phyloP scores from a whole-genome alignment of 192 early-diverging fungal species.

The Rhizophagus clarus region DNA sequence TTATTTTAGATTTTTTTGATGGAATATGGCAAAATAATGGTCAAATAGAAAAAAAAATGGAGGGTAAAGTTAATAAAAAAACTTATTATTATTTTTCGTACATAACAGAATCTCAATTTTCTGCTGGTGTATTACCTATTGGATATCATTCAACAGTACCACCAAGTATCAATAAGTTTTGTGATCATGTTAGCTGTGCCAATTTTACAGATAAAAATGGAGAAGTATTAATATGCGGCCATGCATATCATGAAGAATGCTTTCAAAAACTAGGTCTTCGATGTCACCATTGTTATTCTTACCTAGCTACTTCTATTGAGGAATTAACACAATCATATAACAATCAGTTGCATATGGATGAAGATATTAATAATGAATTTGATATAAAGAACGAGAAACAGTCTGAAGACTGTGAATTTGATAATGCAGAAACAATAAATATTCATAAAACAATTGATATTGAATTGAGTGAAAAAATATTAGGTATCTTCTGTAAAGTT shows the following conservation, averaged over 20 bases:
- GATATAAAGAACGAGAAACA: background rate
- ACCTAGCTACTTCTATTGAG: background rate
- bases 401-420: background rate
- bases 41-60: slow-evolving; percentile 1
- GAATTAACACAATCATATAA: background rate
- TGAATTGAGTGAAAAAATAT: background rate
- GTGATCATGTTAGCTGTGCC: background rate
- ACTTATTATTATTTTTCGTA: background rate
- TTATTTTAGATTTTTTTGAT: slow-evolving; percentile 22
- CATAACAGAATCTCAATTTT: background rate
- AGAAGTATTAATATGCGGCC: slow-evolving; percentile 4
- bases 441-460: background rate
- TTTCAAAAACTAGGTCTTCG: background rate
- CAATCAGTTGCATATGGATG: background rate
- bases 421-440: background rate
- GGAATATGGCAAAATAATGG: background rate
- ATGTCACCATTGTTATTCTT: slow-evolving; percentile 6
- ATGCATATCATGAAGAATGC: slow-evolving; percentile 9
- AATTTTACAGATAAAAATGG: background rate
- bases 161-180: background rate
- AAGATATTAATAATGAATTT: background rate
- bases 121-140: background rate
- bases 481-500: background rate
- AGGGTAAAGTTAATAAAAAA: background rate
- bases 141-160: background rate